Evolutionary conservation across 306 rosid genomes (phyloP), one percentile per base, ranked within the genome.

Genomic region (Arachis hypogaea): DNA sequence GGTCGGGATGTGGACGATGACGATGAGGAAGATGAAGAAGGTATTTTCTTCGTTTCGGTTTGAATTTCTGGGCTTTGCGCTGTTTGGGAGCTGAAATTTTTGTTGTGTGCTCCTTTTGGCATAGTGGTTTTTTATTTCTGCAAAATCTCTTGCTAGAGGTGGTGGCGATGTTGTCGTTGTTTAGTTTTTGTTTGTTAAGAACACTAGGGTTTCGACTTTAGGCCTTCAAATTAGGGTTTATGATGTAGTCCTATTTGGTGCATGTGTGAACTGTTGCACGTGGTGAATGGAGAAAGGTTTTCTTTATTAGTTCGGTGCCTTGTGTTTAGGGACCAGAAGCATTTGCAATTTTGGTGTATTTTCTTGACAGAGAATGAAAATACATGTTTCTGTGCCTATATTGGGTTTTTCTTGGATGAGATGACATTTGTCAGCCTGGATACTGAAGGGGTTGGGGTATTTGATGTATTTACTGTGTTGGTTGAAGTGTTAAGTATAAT

Each of bases 1-100:
- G 85, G 60, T 40, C 88, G 81, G 8, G 86, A 71, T 22, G 55
- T 44, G 52, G 85, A 74, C 7, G 92, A 86, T 0, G 94, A 90
- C 0, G 98, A 93, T 0, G 96, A 92, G 68, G 93, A 89, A 1
- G 96, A 93, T 51, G 98, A 94, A 18, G 97, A 91, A 3, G 98
- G 98, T 93, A 86, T 14, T 86, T 1, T 9, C 60, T 63, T 71
- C 60, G 45, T 28, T 76, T 66, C 11, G 33, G 68, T 59, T 9
- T 2, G 5, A 0, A 7, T 11, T 10, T 65, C 63, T 68, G 43
- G 33, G 59, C 55, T 9, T 11, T 8, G 11, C 7, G 11, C 18
- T 68, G 6, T 68, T 10, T 40, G 36, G 29, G 30, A 59, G 33
- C 59, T 69, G 7, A 9, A 6, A 57, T 57, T 45, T 16, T 18